Conservation (phyloP, 768 basidiomycete genomes). For the Boletus eberwhitei region DNA sequence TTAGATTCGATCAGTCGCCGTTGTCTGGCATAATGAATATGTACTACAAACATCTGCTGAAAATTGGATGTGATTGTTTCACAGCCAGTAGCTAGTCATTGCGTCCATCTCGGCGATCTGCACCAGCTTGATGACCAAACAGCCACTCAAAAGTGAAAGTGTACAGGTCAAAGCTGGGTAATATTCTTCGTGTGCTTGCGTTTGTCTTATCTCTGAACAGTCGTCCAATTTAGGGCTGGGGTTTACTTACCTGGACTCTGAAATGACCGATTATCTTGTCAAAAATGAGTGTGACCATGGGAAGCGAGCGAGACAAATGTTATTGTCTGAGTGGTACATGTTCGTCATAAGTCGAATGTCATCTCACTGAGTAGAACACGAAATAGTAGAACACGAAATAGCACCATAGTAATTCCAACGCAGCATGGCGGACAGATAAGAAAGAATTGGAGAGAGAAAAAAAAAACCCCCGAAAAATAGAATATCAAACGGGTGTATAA, state of each 20-base stretch:
- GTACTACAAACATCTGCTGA: too few relatives aligned
- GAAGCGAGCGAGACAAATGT: not conserved
- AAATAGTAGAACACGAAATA: not conserved
- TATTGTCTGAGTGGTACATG: conserved; percentile 6
- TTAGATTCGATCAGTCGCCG: not conserved
- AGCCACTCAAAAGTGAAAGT: not conserved
- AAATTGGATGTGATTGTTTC: too few relatives aligned
- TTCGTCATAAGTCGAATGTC: not conserved
- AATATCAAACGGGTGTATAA: conserved; percentile 21
- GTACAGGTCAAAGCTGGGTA: too few relatives aligned
- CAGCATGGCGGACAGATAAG: not conserved
- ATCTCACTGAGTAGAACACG: not conserved
- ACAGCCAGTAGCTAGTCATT: not conserved
- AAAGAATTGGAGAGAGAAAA: not conserved
- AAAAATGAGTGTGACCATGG: not conserved
- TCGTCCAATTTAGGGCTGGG: not conserved
- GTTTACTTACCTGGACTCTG: not conserved
- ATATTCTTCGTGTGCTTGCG: not conserved
- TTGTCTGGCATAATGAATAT: not conserved
- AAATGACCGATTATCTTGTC: not conserved
- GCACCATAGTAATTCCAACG: not conserved
- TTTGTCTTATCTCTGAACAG: not conserved
- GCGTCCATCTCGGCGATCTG: not conserved
- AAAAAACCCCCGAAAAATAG: not conserved
- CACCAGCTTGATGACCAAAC: not conserved